Percentiles rank a stretch among this genome's conserved stretches.
Conservation (phyloP, 768 basidiomycete species). For the Leccinellum rugosiceps region DNA sequence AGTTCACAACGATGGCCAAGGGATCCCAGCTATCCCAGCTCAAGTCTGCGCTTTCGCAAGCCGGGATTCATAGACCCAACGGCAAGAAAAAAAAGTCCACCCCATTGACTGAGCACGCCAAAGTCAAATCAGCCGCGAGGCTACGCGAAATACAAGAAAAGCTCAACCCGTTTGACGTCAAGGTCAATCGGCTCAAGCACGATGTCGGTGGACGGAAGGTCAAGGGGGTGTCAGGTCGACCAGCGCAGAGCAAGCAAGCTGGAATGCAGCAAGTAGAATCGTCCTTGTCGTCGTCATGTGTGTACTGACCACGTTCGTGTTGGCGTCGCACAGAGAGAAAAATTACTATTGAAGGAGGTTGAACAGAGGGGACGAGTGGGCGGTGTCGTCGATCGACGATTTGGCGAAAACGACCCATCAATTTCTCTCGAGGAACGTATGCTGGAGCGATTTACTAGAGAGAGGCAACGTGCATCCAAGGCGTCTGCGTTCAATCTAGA, state of each 20-base stretch:
- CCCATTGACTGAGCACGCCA: slow-evolving; percentile 65
- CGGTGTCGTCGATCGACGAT: slow-evolving; percentile 89
- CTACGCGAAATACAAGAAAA: slow-evolving; percentile 80
- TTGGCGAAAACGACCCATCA: slow-evolving; percentile 91
- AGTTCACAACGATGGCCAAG: slow-evolving; percentile 40
- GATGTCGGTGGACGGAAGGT: slow-evolving; percentile 87
- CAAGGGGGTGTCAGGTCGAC: slow-evolving; percentile 78
- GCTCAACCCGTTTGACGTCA: slow-evolving; percentile 92
- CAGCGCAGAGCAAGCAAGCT: slow-evolving; percentile 85
- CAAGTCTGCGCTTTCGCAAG: slow-evolving; percentile 76
- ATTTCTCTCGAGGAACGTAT: slow-evolving; percentile 97
- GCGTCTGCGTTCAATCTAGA: slow-evolving; percentile 84
- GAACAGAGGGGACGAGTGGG: slow-evolving; percentile 79
- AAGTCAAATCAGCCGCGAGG: slow-evolving; percentile 75
- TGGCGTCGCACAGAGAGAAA: slow-evolving; percentile 59
- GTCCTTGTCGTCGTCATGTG: slow-evolving; percentile 4
- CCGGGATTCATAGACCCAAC: slow-evolving; percentile 67
- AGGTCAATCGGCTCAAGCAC: slow-evolving; percentile 89
- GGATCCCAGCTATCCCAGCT: slow-evolving; percentile 91
- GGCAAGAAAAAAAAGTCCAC: slow-evolving; percentile 67
- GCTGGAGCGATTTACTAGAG: slow-evolving; percentile 92
- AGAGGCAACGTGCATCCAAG: slow-evolving; percentile 77
- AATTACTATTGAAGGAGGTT: slow-evolving; percentile 85
- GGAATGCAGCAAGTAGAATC: slow-evolving; percentile 79
- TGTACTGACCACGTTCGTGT: slow-evolving; percentile 2